Percentiles rank a stretch among this genome's conserved stretches.
Evolutionary conservation across 2,329 filamentous ascomycete species (phyloP).

Genomic region (Tolypocladium ovalisporum): DNA sequence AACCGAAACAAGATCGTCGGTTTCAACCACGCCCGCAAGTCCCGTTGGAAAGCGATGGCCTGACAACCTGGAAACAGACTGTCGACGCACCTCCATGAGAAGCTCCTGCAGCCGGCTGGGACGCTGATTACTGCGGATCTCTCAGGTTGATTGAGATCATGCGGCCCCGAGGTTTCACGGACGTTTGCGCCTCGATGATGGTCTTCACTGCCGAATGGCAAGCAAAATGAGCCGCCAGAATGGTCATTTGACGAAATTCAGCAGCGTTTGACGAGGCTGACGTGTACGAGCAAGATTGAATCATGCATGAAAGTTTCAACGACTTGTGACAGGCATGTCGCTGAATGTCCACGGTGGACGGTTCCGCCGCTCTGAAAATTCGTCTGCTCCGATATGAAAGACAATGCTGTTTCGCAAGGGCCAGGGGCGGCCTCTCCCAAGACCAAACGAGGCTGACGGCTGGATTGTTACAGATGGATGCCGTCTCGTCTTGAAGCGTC

Average conservation of each 20-base stretch:
- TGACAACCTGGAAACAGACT: too few species aligned
- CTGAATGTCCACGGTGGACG: background rate
- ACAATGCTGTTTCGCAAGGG: background rate
- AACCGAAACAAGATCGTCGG: background rate
- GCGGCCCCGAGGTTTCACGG: background rate
- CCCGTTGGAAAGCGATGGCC: background rate
- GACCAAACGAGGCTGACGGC: background rate
- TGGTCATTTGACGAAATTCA: too few species aligned
- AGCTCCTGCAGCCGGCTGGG: background rate
- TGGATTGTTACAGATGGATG: background rate
- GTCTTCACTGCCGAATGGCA: background rate
- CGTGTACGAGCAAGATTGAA: background rate
- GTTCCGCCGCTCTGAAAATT: background rate
- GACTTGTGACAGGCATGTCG: background rate
- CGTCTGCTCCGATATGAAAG: background rate
- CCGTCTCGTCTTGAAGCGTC: background rate
- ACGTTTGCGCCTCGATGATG: background rate
- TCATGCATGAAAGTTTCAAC: background rate
- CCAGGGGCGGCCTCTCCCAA: background rate
- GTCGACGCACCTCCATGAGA: too few species aligned
- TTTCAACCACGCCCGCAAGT: background rate
- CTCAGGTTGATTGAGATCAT: background rate
- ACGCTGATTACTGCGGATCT: background rate
- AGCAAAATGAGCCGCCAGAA: background rate
- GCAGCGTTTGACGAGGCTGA: too few species aligned